phyloP scores from a whole-genome alignment of 495 filamentous ascomycete species.

The Penicillium lividum region DNA sequence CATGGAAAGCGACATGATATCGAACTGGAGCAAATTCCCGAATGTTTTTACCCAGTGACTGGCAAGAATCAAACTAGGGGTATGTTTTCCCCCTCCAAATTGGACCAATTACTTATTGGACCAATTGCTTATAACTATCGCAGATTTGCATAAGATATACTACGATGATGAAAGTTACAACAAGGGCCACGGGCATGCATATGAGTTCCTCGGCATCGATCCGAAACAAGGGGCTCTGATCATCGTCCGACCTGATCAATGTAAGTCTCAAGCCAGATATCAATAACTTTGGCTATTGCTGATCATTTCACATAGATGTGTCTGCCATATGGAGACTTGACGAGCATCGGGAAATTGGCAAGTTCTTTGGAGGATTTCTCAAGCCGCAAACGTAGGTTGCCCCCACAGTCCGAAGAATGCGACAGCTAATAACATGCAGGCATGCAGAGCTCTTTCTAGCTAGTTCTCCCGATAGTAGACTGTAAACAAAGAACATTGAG shows the following conservation, averaged over 20 bases:
- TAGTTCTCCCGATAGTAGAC: neutral
- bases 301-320: constrained; percentile 30
- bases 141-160: constrained; percentile 64
- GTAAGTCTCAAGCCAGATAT: constrained; percentile 37
- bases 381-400: constrained; percentile 22
- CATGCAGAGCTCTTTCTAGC: neutral
- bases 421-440: neutral
- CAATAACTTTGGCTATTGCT: neutral
- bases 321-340: constrained; percentile 36
- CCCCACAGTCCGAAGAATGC: neutral
- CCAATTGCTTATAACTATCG: neutral
- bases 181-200: constrained; percentile 63
- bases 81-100: constrained; percentile 23
- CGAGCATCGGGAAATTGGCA: constrained; percentile 36
- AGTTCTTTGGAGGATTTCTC: constrained; percentile 46
- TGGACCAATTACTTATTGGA: too few species aligned
- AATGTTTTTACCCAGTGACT: constrained; percentile 58
- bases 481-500: neutral
- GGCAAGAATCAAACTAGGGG: constrained; percentile 62
- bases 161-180: constrained; percentile 70
- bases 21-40: constrained; percentile 61
- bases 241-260: constrained; percentile 69
- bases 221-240: constrained; percentile 54
- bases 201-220: constrained; percentile 61
- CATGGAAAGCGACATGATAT: constrained; percentile 52